These are phyloP conservation scores for Aureobasidium melanogenum DNA, from an alignment of 2,329 filamentous ascomycete species.

Conservation along the genomic window DNA sequence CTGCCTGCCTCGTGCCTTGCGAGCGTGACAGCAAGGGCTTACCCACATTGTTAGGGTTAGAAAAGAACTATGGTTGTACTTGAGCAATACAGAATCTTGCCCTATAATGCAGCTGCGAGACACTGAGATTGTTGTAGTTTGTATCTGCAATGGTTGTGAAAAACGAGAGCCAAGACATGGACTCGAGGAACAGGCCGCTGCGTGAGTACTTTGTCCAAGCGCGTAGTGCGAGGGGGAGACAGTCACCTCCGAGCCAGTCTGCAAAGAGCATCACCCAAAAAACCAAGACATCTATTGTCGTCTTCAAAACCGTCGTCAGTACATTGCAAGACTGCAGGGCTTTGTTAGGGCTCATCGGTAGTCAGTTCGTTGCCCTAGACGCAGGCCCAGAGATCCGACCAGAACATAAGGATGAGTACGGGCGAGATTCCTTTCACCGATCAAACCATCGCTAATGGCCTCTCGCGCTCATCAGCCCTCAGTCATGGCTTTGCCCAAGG, in stretches of 20 bases:
- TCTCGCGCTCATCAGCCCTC: not conserved
- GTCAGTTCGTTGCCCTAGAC: not conserved
- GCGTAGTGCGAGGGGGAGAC: too few relatives aligned
- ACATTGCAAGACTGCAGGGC: not conserved
- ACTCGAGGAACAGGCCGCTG: not conserved
- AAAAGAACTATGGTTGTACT: not conserved
- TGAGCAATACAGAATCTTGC: not conserved
- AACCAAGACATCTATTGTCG: not conserved
- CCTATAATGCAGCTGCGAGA: not conserved
- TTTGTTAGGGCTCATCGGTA: slow-evolving; percentile 1
- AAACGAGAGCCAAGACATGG: not conserved
- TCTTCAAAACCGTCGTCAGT: not conserved
- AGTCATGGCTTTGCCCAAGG: not conserved
- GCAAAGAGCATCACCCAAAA: not conserved
- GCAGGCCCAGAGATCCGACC: not conserved
- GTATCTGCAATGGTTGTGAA: not conserved
- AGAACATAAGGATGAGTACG: not conserved
- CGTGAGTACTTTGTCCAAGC: too few relatives aligned
- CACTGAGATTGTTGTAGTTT: not conserved
- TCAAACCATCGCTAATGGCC: not conserved
- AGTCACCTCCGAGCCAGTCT: too few relatives aligned
- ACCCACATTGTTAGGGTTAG: not conserved
- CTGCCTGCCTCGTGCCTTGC: not conserved
- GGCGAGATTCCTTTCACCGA: not conserved
- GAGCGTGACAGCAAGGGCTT: not conserved